Base-by-base conservation (phyloP, 768 basidiomycete species). In the Hygrophorus pudorinus region DNA sequence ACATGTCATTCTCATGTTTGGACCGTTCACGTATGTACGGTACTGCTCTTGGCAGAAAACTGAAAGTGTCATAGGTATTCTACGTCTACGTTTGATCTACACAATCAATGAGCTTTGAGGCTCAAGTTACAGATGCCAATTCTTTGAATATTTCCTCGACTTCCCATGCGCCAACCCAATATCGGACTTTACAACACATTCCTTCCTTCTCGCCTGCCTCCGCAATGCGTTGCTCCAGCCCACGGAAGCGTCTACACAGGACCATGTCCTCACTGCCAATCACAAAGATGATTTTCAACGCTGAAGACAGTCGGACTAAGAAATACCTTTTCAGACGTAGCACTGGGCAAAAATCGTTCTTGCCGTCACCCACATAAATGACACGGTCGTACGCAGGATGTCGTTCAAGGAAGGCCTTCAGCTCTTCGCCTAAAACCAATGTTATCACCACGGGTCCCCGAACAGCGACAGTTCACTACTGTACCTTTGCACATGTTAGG, bases 401-500 rank as follows among this genome's bases (percentile, higher is more conserved):
- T 35, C 79, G 65, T 1, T 66, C 64, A 39, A 94, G 70, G 65
- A 85, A 97, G 1, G 78, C 79, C 8, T 81, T 76, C n/a, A 99
- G 72, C 59, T 99, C 96, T 49, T 88, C 83, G n/a, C 94, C 93
- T 91, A 52, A 3, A 34, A 12, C 5, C 21, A 10, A 28, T 31
- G 28, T 6, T 24, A 33, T 32, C 31, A 43, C 17, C 34, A 17
- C 9, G n/a, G 21, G 18, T 33, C 12, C 3, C 5, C 14, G 6
- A 24, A n/a, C 14, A 35, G 34, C 5, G 27, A 14, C 16, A 31
- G 45, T 10, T 14, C 7, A 30, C 17, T 43, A 52, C 59, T 33
- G 14, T n/a, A 81, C 89, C 90, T 70, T 99, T 99, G 72, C 96
- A 99, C 93, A 99, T 96, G 69, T 99, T 98, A 11, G 82, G 76